Percentiles rank a stretch among this genome's conserved stretches.
Evolutionary conservation across 73 alveolate genomes (phyloP).

Genomic region (Breviolum minutum): DNA sequence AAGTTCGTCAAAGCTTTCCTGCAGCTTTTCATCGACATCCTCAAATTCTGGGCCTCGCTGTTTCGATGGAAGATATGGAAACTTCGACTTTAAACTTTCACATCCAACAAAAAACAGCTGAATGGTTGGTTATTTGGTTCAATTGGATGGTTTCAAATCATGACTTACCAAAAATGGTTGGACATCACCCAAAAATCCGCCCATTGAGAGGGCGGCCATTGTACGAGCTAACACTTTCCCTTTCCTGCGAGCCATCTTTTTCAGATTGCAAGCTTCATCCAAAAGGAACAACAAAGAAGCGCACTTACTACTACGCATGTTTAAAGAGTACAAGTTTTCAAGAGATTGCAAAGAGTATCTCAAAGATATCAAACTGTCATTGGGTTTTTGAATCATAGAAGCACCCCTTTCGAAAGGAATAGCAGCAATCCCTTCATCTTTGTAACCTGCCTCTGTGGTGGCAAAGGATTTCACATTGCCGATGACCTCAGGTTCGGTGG

Average conservation of each 20-base stretch:
- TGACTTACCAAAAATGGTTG: no score
- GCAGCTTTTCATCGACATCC: slow-evolving; percentile 79
- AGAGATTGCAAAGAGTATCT: no score
- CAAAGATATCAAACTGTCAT: no score
- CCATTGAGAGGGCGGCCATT: slow-evolving; percentile 17
- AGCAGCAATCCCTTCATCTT: no score
- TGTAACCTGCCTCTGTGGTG: slow-evolving; percentile 56
- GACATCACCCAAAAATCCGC: no score
- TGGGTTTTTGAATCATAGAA: neutral
- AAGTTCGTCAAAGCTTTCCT: slow-evolving; percentile 85
- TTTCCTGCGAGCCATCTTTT: slow-evolving; percentile 21
- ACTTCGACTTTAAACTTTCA: neutral
- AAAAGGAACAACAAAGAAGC: neutral
- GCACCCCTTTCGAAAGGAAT: no score
- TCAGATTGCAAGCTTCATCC: neutral
- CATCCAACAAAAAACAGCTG: neutral
- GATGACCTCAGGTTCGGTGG: slow-evolving; percentile 7
- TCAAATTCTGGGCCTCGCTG: slow-evolving; percentile 65
- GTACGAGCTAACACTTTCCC: slow-evolving; percentile 67
- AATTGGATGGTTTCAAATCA: no score
- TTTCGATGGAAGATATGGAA: neutral
- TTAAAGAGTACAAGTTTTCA: no score
- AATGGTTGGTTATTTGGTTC: no score
- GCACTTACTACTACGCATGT: no score
- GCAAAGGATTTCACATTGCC: slow-evolving; percentile 92